phyloP scores from a whole-genome alignment of 176 grass and related monocot species.

The Carex myosuroides region DNA sequence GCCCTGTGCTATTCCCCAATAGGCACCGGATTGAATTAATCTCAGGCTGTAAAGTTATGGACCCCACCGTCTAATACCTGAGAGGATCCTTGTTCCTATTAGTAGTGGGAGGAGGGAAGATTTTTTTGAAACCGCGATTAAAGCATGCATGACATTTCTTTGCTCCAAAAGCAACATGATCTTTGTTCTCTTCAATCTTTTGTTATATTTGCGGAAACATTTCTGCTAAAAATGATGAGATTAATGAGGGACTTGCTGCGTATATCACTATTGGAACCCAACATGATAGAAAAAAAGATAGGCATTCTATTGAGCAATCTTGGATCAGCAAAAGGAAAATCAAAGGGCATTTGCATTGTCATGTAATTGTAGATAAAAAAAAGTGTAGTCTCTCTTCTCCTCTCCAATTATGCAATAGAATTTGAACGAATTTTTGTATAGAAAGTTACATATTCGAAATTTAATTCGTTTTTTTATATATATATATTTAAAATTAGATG shows the following conservation, averaged over 20 bases:
- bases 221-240: not conserved
- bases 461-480: too few species aligned
- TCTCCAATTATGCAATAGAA: not conserved
- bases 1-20: too few species aligned
- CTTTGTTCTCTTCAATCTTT: not conserved
- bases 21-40: too few species aligned
- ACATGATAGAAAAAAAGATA: not conserved
- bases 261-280: constrained; percentile 1
- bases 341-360: not conserved
- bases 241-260: not conserved
- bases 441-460: too few species aligned
- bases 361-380: not conserved
- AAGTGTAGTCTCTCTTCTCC: not conserved
- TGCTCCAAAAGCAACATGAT: not conserved
- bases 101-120: too few species aligned
- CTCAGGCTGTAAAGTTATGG: too few species aligned
- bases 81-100: too few species aligned
- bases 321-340: constrained; percentile 13
- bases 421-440: not conserved
- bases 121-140: not conserved
- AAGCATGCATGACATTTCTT: not conserved
- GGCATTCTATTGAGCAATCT: not conserved
- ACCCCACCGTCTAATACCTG: too few species aligned
- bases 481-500: too few species aligned
- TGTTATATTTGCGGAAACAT: not conserved